phyloP scores from a whole-genome alignment of 2,329 filamentous ascomycete species.

The Colletotrichum eleusines region DNA sequence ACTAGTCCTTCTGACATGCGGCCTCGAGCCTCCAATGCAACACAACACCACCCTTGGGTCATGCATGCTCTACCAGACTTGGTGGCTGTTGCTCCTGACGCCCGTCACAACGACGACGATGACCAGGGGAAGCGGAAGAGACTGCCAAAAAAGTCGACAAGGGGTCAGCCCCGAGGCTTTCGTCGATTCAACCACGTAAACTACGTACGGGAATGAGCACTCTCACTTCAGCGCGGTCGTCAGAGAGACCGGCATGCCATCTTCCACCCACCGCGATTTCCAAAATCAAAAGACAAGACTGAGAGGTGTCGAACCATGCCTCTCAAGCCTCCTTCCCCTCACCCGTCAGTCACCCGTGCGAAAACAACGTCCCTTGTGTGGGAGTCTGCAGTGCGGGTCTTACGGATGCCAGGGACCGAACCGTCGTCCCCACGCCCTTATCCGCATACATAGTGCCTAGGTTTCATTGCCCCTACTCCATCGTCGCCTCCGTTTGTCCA shows the following conservation, averaged over 20 bases:
- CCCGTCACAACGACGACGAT: not conserved
- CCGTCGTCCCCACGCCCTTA: slow-evolving; percentile 24
- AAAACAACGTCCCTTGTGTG: not conserved
- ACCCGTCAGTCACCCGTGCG: not conserved
- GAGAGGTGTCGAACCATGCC: slow-evolving; percentile 27
- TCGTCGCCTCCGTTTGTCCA: slow-evolving; percentile 3
- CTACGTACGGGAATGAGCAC: not conserved
- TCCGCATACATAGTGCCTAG: slow-evolving; percentile 15
- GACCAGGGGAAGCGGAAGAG: not conserved
- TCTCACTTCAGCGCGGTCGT: slow-evolving; percentile 13
- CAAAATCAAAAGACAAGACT: slow-evolving; percentile 7
- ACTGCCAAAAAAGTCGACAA: not conserved
- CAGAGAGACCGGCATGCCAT: slow-evolving; percentile 22
- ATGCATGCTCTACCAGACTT: not conserved
- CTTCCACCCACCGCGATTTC: slow-evolving; percentile 29
- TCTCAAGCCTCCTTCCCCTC: slow-evolving; percentile 7
- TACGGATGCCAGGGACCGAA: slow-evolving; percentile 39
- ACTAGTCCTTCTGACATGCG: slow-evolving; percentile 12
- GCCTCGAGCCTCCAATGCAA: slow-evolving; percentile 21
- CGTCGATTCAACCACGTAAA: not conserved
- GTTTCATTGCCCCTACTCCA: slow-evolving; percentile 12
- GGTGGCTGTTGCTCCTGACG: slow-evolving; percentile 2
- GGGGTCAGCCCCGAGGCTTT: slow-evolving; percentile 2
- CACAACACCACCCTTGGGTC: slow-evolving; percentile 8
- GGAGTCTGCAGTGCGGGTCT: slow-evolving; percentile 21